Evolutionary conservation across 148 eudicot species (phyloP), one percentile per base, ranked within the genome.

Genomic region (Linanthus parryae): DNA sequence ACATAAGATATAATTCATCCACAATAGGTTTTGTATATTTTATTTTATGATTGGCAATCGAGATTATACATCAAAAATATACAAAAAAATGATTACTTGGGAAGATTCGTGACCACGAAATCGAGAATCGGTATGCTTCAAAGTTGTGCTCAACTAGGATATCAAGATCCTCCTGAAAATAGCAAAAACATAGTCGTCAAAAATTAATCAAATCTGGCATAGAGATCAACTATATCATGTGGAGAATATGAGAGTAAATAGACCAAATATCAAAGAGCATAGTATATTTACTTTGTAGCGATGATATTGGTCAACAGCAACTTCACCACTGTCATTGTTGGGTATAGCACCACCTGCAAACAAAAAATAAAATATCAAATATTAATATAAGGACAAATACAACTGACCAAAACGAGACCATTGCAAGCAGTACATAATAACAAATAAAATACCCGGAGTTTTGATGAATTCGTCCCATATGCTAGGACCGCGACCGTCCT

Each of bases 41-140:
- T 5, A 19, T 17, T 1, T 12, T 50, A 44, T 44, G 12, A 9
- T 21, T 21, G 2, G 20, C 8, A 50, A 50, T 37, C 24, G 11
- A 19, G 24, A 13, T 18, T 18, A 8, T 10, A 50, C 18, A 2
- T 14, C 15, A 51, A 35, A 10, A 15, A 12, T 21, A 35, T n/a
- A 9, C 10, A 35, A 2, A 35, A 16, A 19, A 14, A 25, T 5
- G 43, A 7, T 76, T 70, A 89, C 97, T 65, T 66, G 97, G 97
- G 60, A 82, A 85, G 48, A 90, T 85, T n/a, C 97, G 74, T 26
- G 97, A 77, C 97, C 97, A 89, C 26, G 97, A 89, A 54, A 89
- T 89, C n/a, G 97, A 90, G 67, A 90, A 90, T 44, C 97, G 82
- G 45, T 90, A 90, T 44, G 97, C 95, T 55, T 83, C 88, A 49